These are phyloP conservation scores for Sporothrix mexicana DNA, from an alignment of 2,329 filamentous ascomycete genomes.

Conservation along the genomic window DNA sequence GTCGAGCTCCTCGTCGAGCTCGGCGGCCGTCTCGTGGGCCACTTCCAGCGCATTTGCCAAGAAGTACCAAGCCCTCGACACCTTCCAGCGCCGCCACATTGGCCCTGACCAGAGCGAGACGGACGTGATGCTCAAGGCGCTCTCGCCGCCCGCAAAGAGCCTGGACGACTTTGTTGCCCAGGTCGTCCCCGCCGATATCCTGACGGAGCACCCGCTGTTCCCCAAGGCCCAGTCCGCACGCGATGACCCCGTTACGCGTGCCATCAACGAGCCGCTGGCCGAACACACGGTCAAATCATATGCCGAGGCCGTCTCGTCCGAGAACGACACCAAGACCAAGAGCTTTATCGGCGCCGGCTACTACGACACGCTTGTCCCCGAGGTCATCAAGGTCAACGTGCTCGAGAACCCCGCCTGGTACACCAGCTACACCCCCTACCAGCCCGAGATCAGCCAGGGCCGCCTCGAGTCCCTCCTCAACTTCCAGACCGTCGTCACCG, in stretches of 20 bases:
- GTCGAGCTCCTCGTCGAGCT: slow-evolving; percentile 26
- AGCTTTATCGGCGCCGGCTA: slow-evolving; percentile 89
- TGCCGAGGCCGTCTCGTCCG: slow-evolving; percentile 44
- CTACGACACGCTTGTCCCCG: slow-evolving; percentile 82
- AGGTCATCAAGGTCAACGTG: slow-evolving; percentile 91
- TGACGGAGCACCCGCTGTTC: slow-evolving; percentile 70
- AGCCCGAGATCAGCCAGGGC: slow-evolving; percentile 96
- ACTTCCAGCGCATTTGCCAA: slow-evolving; percentile 34
- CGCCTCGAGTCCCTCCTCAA: slow-evolving; percentile 90
- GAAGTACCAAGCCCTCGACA: slow-evolving; percentile 54
- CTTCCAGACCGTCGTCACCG: slow-evolving; percentile 91
- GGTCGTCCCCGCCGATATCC: slow-evolving; percentile 80
- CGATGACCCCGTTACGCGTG: slow-evolving; percentile 47
- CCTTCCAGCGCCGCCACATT: slow-evolving; percentile 84
- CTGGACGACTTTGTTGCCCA: slow-evolving; percentile 84
- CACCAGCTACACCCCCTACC: slow-evolving; percentile 96
- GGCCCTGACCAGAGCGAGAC: slow-evolving; percentile 75
- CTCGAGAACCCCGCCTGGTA: slow-evolving; percentile 96
- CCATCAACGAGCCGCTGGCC: slow-evolving; percentile 53
- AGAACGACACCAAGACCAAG: slow-evolving; percentile 52
- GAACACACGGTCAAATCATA: slow-evolving; percentile 65
- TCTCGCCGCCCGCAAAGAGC: slow-evolving; percentile 74
- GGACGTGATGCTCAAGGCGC: slow-evolving; percentile 76
- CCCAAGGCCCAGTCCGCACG: slow-evolving; percentile 51
- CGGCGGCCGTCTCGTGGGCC: slow-evolving; percentile 36